phyloP scores from a whole-genome alignment of 2,329 filamentous ascomycete genomes.

The Colletotrichum viniferum region DNA sequence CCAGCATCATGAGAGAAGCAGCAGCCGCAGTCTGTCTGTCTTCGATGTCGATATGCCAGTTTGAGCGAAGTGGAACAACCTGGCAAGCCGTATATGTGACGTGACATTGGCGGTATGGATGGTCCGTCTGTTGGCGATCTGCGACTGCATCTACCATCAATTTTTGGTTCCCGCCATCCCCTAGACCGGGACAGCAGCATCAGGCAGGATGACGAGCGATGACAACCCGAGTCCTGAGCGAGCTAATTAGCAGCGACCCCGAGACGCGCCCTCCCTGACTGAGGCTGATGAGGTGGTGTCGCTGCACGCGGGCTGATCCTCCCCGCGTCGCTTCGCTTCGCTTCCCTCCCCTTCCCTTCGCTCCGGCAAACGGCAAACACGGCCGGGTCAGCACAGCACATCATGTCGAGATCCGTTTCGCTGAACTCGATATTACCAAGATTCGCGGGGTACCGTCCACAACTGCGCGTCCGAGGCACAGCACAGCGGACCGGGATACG shows the following conservation, averaged over 20 bases:
- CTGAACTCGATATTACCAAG: background rate
- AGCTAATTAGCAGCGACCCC: background rate
- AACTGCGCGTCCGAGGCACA: background rate
- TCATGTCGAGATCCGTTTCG: background rate
- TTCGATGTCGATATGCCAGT: background rate
- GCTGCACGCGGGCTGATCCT: background rate
- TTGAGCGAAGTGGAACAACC: background rate
- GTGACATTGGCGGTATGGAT: no score
- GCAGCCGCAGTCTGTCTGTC: background rate
- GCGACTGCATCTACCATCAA: no score
- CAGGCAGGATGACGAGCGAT: background rate
- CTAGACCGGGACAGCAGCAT: no score
- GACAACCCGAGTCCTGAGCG: background rate
- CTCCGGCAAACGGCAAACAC: background rate
- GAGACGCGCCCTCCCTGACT: background rate
- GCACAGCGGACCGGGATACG: background rate
- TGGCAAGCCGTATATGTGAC: background rate
- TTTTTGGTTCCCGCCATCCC: no score
- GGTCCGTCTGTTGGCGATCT: no score
- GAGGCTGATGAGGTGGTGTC: background rate
- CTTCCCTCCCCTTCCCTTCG: background rate
- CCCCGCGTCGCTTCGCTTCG: background rate
- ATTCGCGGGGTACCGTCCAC: background rate
- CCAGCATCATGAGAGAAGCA: background rate
- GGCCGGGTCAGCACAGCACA: background rate